Conservation (phyloP, 805 yeast genomes). For the Lipomyces starkeyi region DNA sequence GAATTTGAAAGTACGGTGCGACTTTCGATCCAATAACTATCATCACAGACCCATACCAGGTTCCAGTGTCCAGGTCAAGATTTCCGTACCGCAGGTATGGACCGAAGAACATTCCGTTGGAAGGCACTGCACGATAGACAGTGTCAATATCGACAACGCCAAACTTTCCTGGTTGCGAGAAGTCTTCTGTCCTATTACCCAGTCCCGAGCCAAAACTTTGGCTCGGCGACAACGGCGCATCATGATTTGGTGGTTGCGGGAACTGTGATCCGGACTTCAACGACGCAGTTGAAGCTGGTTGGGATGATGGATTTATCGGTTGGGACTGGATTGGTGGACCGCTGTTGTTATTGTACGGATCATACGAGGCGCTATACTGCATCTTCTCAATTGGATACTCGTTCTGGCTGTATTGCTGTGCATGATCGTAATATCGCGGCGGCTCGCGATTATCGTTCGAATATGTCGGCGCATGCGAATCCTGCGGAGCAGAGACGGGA, state of each 20-base stretch:
- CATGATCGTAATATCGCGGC: neutral
- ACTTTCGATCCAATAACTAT: conserved; percentile 18
- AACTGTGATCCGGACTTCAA: neutral
- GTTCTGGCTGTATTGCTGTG: neutral
- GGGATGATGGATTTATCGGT: neutral
- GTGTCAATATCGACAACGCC: conserved; percentile 31
- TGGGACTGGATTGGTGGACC: conserved; percentile 5
- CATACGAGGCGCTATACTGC: neutral
- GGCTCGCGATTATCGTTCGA: neutral
- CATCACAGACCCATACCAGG: conserved; percentile 35
- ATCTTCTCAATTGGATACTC: neutral
- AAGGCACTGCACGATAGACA: conserved; percentile 26
- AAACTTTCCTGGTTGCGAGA: conserved; percentile 31
- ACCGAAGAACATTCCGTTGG: conserved; percentile 34
- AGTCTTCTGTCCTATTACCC: conserved; percentile 18
- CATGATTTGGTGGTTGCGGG: neutral
- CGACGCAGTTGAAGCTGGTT: conserved; percentile 7
- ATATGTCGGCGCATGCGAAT: neutral
- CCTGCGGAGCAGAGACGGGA: neutral
- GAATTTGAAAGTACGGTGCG: conserved; percentile 35
- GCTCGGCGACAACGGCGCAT: neutral
- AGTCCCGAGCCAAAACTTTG: neutral
- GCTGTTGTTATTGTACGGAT: neutral
- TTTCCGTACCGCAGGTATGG: conserved; percentile 36
- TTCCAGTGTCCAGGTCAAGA: conserved; percentile 28